Percentiles rank a stretch among this genome's conserved stretches.
phyloP scores from a whole-genome alignment of 2,329 filamentous ascomycete genomes.

The Paraphaeosphaeria minitans region DNA sequence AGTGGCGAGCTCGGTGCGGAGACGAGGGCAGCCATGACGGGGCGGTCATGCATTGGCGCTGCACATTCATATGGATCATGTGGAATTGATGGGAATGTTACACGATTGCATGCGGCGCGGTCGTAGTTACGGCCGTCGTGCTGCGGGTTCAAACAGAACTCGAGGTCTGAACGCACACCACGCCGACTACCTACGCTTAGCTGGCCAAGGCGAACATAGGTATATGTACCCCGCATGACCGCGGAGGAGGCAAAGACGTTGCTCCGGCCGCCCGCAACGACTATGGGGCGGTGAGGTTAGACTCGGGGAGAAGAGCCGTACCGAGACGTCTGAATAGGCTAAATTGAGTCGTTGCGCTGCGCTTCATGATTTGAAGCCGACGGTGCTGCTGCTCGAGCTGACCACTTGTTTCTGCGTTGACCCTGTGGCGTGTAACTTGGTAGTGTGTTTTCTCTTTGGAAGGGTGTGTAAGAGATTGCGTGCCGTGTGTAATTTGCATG shows the following conservation, averaged over 20 bases:
- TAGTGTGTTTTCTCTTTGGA: not conserved
- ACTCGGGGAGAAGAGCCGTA: conserved; percentile 6
- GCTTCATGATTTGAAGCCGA: not conserved
- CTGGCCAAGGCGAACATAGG: not conserved
- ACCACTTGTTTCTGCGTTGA: not conserved
- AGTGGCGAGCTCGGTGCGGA: not conserved
- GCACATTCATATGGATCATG: not conserved
- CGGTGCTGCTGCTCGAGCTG: not conserved
- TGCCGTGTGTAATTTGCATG: not conserved
- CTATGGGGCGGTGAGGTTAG: conserved; percentile 9
- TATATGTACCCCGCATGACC: conserved; percentile 7
- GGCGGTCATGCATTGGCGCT: not conserved
- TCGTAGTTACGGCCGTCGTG: not conserved
- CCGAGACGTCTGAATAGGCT: conserved; percentile 13
- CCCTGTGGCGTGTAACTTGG: not conserved
- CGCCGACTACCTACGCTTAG: not conserved
- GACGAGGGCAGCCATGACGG: not conserved
- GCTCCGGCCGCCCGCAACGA: conserved; percentile 13
- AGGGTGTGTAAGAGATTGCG: not conserved
- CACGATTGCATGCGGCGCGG: not conserved
- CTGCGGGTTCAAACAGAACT: not conserved
- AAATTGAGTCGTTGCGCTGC: conserved; percentile 3
- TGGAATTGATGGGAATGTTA: not conserved
- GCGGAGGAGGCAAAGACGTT: conserved; percentile 4
- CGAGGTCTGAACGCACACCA: not conserved